Evolutionary conservation across 176 grass and related monocot species (phyloP), one percentile per base, ranked within the genome.

Genomic region (Juncus effusus): DNA sequence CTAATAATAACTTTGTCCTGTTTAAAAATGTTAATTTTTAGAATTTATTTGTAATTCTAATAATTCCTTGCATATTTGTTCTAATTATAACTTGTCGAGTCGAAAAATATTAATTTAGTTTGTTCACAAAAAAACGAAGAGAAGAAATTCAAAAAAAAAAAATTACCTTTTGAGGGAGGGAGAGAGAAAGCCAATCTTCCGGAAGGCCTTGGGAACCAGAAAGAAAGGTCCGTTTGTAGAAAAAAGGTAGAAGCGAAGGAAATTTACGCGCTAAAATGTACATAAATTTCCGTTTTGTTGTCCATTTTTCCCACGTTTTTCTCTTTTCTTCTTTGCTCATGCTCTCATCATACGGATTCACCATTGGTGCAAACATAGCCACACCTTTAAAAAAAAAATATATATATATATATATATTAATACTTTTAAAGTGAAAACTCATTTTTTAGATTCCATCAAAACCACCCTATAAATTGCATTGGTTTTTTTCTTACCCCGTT

Each of bases 361-460:
- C 83, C 77, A 93, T 80, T 86, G 94, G 85, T 54, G 94, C 88
- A 45, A 99, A 93, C 88, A 99, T 78, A 42, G 85, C 88, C 81
- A 82, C 89, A 69, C 89, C 94, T 99, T 77, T 37, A 77, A 78
- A 39, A 40, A 71, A 38, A 47, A n/a, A n/a, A n/a, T n/a, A n/a
- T n/a, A n/a, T n/a, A n/a, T n/a, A n/a, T n/a, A n/a, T n/a, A n/a
- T n/a, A n/a, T n/a, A n/a, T n/a, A n/a, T n/a, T n/a, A n/a, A n/a
- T n/a, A n/a, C n/a, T n/a, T n/a, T n/a, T n/a, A n/a, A n/a, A n/a
- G n/a, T n/a, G n/a, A n/a, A n/a, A n/a, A n/a, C n/a, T n/a, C n/a
- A n/a, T n/a, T n/a, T n/a, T n/a, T 28, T 28, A 28, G 19, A 28
- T 28, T 28, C 19, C 19, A 1, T 28, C 19, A 28, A 28, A 28